Base-by-base conservation (phyloP, 208 protist species). In the Leishmania guyanensis region DNA sequence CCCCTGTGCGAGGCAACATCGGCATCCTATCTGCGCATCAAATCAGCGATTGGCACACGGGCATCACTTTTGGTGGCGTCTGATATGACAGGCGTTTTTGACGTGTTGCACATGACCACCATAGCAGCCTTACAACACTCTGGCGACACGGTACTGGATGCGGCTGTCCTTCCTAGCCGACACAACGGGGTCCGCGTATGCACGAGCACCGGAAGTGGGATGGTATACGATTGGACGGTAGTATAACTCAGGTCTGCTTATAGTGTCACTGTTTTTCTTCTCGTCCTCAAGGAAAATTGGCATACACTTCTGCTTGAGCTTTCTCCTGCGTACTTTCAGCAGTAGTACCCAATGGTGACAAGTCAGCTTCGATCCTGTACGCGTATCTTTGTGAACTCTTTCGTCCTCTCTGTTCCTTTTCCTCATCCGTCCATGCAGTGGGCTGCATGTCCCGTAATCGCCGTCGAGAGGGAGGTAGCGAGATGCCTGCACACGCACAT, bases 91-190 rank as follows among this genome's bases (percentile, higher is more conserved):
- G 89, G 81, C 26, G 66, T 88, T 1, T 72, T 92, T 14, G 86
- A 92, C 53, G 60, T 88, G 58, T 72, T 76, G 20, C 71, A 83
- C 17, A 20, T 85, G 6, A 77, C 86, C 51, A 73, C 78, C 46
- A 46, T 80, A 14, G 85, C 80, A 33, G 82, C 89, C 2, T 74
- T 88, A 64, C 77, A 89, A 62, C 79, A 80, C 60, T 79, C 81
- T 22, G 89, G 88, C 6, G 89, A 85, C 33, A 64, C 58, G 10
- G 82, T 92, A 33, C 82, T 92, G 50, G 89, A 92, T 56, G 89
- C 89, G 0, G 65, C 72, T 29, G 33, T 92, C 36, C 68, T 86
- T n/a, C 72, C 66, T 43, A 78, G 68, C 43, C 10, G 29, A 16
- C 73, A 68, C 12, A 50, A 58, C 20, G 54, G 77, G 10, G 62